Evolutionary conservation across 164 flowering plant genomes (phyloP), one percentile per base, ranked within the genome.

Genomic region (Kalanchoe fedtschenkoi): DNA sequence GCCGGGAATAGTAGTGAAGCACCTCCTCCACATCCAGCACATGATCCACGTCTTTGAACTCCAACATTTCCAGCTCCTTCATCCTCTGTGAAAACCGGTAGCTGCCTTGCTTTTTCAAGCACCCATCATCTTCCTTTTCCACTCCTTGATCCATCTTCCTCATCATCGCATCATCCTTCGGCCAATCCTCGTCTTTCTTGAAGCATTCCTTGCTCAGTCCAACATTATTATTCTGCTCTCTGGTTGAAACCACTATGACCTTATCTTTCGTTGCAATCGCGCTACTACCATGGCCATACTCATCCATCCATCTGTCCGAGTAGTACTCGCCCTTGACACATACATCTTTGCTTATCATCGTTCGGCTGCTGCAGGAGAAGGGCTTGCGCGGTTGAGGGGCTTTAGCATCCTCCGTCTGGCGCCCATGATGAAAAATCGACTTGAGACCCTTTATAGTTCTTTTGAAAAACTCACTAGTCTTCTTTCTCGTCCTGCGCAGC

Each of bases 1-100:
- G 83, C 22, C 79, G 75, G 41, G 97, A 88, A 58, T 88, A 86
- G 74, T 81, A 86, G 34, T 86, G 82, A 13, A 86, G 77, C 51
- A 86, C 83, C 69, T 88, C 95, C 68, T 86, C 88, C 1, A 88
- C 75, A 68, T 91, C 97, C 60, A 79, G 38, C 11, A 72, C 72
- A 74, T 81, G 85, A 37, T 91, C 91, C 55, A 81, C 74, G 57
- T 87, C 69, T 34, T 71, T 70, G 64, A 58, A 15, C 24, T 81
- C 90, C 77, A 84, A 53, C 88, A 71, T 72, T 65, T 81, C 84
- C 61, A 90, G 34, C 70, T 87, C 95, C 74, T 70, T 82, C 28
- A 90, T 71, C 78, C 77, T 84, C 44, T 80, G 60, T 5, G 71
- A 74, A 33, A 83, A 74, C 60, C 70, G 54, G 4, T 47, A 44